Percentiles rank a stretch among this genome's conserved stretches.
Evolutionary conservation across 2,329 filamentous ascomycete genomes (phyloP).

Genomic region (Alternaria metachromatica): DNA sequence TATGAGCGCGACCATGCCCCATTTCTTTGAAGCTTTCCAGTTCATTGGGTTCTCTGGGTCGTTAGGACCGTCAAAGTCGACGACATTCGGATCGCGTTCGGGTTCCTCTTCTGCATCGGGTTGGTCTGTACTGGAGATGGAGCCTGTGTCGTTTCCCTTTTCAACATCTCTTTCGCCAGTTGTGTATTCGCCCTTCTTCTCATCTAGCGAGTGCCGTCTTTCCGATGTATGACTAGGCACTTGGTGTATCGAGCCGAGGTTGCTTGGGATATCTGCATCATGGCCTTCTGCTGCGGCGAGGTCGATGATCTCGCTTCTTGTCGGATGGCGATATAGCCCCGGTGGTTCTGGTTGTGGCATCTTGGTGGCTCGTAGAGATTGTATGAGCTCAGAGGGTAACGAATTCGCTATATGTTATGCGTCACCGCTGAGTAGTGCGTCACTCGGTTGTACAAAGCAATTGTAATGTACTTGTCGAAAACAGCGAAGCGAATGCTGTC

Average conservation of each 20-base stretch:
- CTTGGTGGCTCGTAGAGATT: neutral
- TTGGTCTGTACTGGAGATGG: slow-evolving; percentile 27
- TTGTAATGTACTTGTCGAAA: neutral
- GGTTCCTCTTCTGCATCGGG: slow-evolving; percentile 7
- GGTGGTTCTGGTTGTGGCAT: slow-evolving; percentile 17
- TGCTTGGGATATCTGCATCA: slow-evolving; percentile 49
- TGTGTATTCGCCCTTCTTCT: slow-evolving; percentile 13
- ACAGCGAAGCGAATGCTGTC: neutral
- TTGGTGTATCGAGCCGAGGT: slow-evolving; percentile 37
- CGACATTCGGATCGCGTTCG: slow-evolving; percentile 56
- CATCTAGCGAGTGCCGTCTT: slow-evolving; percentile 8
- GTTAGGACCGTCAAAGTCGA: slow-evolving; percentile 66
- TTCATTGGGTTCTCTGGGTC: slow-evolving; percentile 67
- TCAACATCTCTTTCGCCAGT: slow-evolving; percentile 37
- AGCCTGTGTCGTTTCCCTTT: slow-evolving; percentile 32
- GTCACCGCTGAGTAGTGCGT: neutral
- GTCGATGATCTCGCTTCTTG: slow-evolving; percentile 43
- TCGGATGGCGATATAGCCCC: slow-evolving; percentile 28
- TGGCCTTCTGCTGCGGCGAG: slow-evolving; percentile 48
- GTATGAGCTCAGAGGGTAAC: neutral
- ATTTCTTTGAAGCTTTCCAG: slow-evolving; percentile 59
- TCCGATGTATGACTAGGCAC: slow-evolving; percentile 17
- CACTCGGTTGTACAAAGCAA: neutral
- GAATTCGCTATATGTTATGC: neutral
- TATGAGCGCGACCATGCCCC: slow-evolving; percentile 55